A percentile compares a stretch with the other conserved stretches of the same genome.
Evolutionary conservation across 352 stramenopile species (phyloP).

Genomic region (Phytophthora multivora): DNA sequence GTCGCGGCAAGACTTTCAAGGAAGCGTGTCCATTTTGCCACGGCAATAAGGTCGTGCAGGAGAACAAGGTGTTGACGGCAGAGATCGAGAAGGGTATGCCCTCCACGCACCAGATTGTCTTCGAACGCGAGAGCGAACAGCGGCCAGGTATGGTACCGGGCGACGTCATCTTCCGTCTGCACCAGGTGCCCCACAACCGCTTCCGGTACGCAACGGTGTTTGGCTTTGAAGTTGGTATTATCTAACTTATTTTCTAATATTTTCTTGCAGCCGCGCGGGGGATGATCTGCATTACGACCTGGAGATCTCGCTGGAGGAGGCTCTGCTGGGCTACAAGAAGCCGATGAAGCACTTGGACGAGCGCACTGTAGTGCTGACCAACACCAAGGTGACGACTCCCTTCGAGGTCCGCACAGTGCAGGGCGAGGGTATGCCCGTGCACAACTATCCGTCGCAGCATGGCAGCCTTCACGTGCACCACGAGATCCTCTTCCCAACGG

Average conservation of each 20-base stretch:
- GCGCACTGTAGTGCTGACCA: slow-evolving; percentile 87
- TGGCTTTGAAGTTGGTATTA: neutral
- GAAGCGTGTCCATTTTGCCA: slow-evolving; percentile 92
- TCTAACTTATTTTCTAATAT: neutral
- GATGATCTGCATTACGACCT: slow-evolving; percentile 96
- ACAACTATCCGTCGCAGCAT: slow-evolving; percentile 88
- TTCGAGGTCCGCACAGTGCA: slow-evolving; percentile 92
- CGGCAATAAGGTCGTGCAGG: slow-evolving; percentile 80
- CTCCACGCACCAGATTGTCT: slow-evolving; percentile 85
- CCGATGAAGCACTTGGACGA: slow-evolving; percentile 94
- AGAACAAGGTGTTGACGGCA: slow-evolving; percentile 81
- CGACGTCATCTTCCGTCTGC: slow-evolving; percentile 95
- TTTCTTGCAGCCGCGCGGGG: slow-evolving; percentile 78
- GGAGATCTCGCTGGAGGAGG: slow-evolving; percentile 96
- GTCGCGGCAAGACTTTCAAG: slow-evolving; percentile 95
- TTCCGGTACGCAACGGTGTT: slow-evolving; percentile 68
- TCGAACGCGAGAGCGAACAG: slow-evolving; percentile 87
- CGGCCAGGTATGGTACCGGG: slow-evolving; percentile 88
- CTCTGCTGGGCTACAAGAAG: slow-evolving; percentile 94
- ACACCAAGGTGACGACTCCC: slow-evolving; percentile 90
- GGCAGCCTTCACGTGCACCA: slow-evolving; percentile 96
- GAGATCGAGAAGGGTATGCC: slow-evolving; percentile 86
- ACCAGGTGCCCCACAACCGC: slow-evolving; percentile 85
- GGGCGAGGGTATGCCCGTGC: slow-evolving; percentile 96
- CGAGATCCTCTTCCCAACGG: slow-evolving; percentile 93